Evolutionary conservation across 768 basidiomycete species (phyloP), one percentile per base, ranked within the genome.

Genomic region (Boletales sp.): DNA sequence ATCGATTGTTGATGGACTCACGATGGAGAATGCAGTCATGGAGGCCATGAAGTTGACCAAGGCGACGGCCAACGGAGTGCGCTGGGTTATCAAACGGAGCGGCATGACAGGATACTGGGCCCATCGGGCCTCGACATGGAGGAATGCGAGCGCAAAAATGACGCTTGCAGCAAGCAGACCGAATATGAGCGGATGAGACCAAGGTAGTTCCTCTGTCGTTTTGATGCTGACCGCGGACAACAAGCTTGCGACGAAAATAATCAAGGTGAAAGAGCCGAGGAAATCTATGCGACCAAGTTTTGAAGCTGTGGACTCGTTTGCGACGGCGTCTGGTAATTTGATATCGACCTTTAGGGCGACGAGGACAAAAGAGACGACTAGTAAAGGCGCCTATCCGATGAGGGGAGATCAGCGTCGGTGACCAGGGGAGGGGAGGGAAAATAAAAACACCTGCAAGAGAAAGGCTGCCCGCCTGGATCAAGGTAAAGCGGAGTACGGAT

Each of bases 51-150:
- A 77, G 68, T 93, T 94, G 41, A 81, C 80, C 44, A 94, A 50
- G 5, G 90, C 88, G 28, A 93, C 83, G 11, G 88, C 86, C 17
- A 93, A 68, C 5, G 91, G 90, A 19, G 89, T 94, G 48, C 93
- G 75, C 61, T 84, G 81, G 31, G 76, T 80, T 32, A 94, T 78
- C 49, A 94, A 71, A 46, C 80, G 80, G 55, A 96, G 70, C 42
- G 95, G 95, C 84, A 99, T 87, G 45, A 97, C 87, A 14, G 96
- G 96, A 65, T 87, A 89, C 4, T 80, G 76, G 4, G 90, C 83
- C 74, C 80, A 83, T 56, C 78, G 75, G 49, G 83, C 82, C 70
- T 99, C 95, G 21, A 90, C 89, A 41, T 81, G 63, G 30, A 94
- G 63, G 66, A 99, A 98, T 3, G 74, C 59, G 7, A 72, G 56